Percentiles rank a stretch among this genome's conserved stretches.
These are phyloP conservation scores for Stephania japonica DNA, from an alignment of 164 flowering plant genomes.

Conservation along the genomic window DNA sequence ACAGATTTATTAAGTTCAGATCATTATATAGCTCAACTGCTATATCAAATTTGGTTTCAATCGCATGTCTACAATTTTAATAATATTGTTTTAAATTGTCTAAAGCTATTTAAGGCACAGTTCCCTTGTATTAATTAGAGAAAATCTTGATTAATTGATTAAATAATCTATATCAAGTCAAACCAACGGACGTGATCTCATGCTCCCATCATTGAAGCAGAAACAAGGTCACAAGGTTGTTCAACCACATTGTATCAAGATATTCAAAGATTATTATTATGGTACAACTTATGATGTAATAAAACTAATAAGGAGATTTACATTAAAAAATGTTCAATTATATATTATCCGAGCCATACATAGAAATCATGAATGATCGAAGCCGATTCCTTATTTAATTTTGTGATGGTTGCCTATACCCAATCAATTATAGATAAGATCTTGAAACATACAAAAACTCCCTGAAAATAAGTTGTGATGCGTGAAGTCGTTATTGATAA, in stretches of 20 bases:
- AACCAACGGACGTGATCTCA: not conserved
- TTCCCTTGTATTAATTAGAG: not conserved
- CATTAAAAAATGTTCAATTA: no score
- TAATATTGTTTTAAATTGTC: not conserved
- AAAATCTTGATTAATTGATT: not conserved
- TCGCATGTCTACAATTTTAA: not conserved
- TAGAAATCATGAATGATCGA: not conserved
- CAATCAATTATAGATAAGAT: not conserved
- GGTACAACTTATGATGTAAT: no score
- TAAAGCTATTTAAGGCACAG: not conserved
- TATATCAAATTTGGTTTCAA: not conserved
- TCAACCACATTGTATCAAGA: not conserved
- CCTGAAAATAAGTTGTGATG: no score
- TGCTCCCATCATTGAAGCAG: not conserved
- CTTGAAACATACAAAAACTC: no score
- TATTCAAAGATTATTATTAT: no score
- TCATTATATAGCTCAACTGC: no score
- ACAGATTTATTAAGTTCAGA: not conserved
- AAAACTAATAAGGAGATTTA: no score
- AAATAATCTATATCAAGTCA: not conserved
- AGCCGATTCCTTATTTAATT: not conserved
- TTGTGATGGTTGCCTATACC: not conserved
- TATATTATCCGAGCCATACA: no score
- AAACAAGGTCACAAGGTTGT: not conserved
- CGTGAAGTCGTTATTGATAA: no score